phyloP scores from a whole-genome alignment of 805 yeast genomes.

The Pichia deserticola region DNA sequence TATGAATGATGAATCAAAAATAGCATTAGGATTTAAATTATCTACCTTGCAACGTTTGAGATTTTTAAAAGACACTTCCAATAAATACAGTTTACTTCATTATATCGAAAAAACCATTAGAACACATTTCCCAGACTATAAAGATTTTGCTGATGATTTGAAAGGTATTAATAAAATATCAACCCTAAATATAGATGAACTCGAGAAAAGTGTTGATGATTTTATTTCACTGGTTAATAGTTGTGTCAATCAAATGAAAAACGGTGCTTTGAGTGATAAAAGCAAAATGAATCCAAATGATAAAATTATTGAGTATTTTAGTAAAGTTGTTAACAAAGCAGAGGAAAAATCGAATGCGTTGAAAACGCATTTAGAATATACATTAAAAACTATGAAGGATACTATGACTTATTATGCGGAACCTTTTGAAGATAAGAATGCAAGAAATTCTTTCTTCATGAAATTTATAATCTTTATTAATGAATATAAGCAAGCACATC shows the following conservation, averaged over 20 bases:
- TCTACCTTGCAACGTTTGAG: slow-evolving; percentile 62
- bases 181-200: slow-evolving; percentile 54
- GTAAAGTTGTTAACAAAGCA: slow-evolving; percentile 28
- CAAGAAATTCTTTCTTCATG: slow-evolving; percentile 53
- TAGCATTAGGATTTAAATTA: slow-evolving; percentile 64
- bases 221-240: slow-evolving; percentile 43
- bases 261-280: slow-evolving; percentile 59
- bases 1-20: slow-evolving; percentile 66
- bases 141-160: slow-evolving; percentile 56
- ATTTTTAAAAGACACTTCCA: slow-evolving; percentile 64
- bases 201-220: slow-evolving; percentile 52
- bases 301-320: slow-evolving; percentile 45
- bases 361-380: slow-evolving; percentile 41
- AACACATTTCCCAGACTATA: slow-evolving; percentile 54
- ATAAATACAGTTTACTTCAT: slow-evolving; percentile 64
- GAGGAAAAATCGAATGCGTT: slow-evolving; percentile 41
- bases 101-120: slow-evolving; percentile 67
- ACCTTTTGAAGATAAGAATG: slow-evolving; percentile 43
- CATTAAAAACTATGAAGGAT: slow-evolving; percentile 46
- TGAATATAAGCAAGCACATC: slow-evolving; percentile 57
- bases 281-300: slow-evolving; percentile 62
- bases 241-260: slow-evolving; percentile 46
- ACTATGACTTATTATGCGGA: slow-evolving; percentile 71
- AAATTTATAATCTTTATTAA: slow-evolving; percentile 53
- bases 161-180: slow-evolving; percentile 45